Evolutionary conservation across 2,329 filamentous ascomycete species (phyloP).

Genomic region (Fusarium brachygibbosum): DNA sequence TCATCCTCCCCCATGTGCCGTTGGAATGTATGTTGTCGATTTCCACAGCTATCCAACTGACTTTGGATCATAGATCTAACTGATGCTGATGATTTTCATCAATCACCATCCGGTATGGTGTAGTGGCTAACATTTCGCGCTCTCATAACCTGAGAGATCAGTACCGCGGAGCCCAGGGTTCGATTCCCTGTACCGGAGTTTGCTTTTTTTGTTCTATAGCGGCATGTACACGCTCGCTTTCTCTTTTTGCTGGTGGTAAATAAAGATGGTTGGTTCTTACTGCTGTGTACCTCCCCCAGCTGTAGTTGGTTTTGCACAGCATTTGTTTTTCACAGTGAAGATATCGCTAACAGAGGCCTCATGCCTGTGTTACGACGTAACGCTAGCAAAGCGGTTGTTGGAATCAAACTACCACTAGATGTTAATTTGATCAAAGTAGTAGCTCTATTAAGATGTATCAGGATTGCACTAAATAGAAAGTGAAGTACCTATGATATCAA

Average conservation of each 20-base stretch:
- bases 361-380: too few relatives aligned
- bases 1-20: not conserved
- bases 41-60: not conserved
- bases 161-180: constrained; percentile 48
- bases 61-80: too few relatives aligned
- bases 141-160: constrained; percentile 45
- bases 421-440: too few relatives aligned
- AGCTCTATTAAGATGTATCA: too few relatives aligned
- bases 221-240: rapidly evolving
- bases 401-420: too few relatives aligned
- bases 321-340: too few relatives aligned
- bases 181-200: constrained; percentile 49
- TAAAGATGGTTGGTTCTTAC: too few relatives aligned
- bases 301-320: too few relatives aligned
- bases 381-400: too few relatives aligned
- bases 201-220: not conserved
- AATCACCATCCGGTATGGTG: constrained; percentile 50
- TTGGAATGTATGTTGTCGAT: not conserved
- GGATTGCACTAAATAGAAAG: too few relatives aligned
- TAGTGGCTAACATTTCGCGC: constrained; percentile 55
- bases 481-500: too few relatives aligned
- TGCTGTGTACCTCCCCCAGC: not conserved
- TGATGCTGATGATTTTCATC: not conserved
- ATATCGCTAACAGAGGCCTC: too few relatives aligned
- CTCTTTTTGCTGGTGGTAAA: not conserved